Evolutionary conservation across 805 yeast genomes (phyloP).

Genomic region (Saccharomycopsis olivae): DNA sequence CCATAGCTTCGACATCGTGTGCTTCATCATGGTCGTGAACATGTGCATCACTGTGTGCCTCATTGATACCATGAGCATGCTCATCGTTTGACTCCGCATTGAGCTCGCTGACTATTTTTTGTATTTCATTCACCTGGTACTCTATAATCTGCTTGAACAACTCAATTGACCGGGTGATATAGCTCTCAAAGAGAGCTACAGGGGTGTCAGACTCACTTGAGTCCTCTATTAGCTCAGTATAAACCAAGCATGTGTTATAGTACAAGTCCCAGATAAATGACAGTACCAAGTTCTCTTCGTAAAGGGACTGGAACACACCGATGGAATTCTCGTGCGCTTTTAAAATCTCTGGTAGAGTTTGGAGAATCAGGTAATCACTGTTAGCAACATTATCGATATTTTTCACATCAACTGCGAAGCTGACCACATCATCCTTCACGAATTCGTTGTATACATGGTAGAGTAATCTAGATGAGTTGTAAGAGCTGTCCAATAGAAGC

Average conservation of each 20-base stretch:
- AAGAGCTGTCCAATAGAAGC: slow-evolving; percentile 36
- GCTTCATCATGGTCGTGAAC: no score
- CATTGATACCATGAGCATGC: background rate
- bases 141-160: slow-evolving; percentile 10
- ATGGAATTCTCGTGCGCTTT: slow-evolving; percentile 10
- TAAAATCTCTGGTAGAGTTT: slow-evolving; percentile 7
- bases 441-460: slow-evolving; percentile 48
- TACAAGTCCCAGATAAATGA: slow-evolving; percentile 18
- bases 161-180: slow-evolving; percentile 4
- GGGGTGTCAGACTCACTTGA: slow-evolving; percentile 4
- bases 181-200: slow-evolving; percentile 1
- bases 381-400: slow-evolving; percentile 22
- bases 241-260: slow-evolving; percentile 17
- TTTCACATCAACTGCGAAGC: slow-evolving; percentile 23
- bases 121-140: slow-evolving; percentile 15
- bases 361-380: slow-evolving; percentile 10
- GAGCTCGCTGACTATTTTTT: slow-evolving; percentile 4
- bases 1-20: background rate
- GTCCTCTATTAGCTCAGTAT: slow-evolving; percentile 17
- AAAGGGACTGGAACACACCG: background rate
- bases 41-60: background rate
- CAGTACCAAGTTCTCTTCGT: no score
- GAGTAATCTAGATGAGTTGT: slow-evolving; percentile 48
- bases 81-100: no score
- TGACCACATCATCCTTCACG: slow-evolving; percentile 36